Evolutionary conservation across 1,139 yeast genomes (phyloP).

Genomic region (Meyerozyma elateridarum): DNA sequence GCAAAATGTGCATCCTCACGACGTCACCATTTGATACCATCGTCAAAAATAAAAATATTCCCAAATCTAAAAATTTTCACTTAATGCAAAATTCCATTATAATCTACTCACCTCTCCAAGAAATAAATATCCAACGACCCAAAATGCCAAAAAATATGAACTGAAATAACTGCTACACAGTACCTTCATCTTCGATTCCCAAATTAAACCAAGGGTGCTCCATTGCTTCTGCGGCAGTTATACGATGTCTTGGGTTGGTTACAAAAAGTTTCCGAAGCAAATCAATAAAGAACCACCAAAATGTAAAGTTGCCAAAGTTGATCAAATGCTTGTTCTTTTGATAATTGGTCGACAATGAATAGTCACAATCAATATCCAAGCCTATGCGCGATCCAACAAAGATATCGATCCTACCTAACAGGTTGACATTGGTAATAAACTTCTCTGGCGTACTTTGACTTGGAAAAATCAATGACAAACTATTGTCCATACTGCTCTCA

Average conservation of each 20-base stretch:
- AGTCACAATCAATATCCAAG: conserved; percentile 37
- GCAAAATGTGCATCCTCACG: too few relatives aligned
- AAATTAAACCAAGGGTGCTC: conserved; percentile 73
- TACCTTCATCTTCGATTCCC: conserved; percentile 79
- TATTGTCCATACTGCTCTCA: conserved; percentile 21
- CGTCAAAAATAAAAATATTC: too few relatives aligned
- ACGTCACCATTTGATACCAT: too few relatives aligned
- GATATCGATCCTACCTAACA: conserved; percentile 48
- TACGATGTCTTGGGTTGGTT: conserved; percentile 59
- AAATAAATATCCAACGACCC: conserved; percentile 1
- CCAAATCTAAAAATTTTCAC: neutral
- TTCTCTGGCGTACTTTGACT: conserved; percentile 37
- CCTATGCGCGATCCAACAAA: conserved; percentile 39
- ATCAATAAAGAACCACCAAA: conserved; percentile 76
- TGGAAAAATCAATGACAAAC: conserved; percentile 33
- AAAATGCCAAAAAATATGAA: neutral
- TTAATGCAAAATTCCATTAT: neutral
- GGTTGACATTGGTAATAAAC: conserved; percentile 49
- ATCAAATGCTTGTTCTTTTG: conserved; percentile 36
- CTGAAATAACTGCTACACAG: conserved; percentile 16
- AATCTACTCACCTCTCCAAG: too few relatives aligned
- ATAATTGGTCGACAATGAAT: conserved; percentile 37
- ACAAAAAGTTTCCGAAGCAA: conserved; percentile 56
- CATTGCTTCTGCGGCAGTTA: conserved; percentile 66
- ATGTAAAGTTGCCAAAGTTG: conserved; percentile 53